Conservation (phyloP, 2,329 filamentous ascomycete species). For the Aspergillus novofumigatus region DNA sequence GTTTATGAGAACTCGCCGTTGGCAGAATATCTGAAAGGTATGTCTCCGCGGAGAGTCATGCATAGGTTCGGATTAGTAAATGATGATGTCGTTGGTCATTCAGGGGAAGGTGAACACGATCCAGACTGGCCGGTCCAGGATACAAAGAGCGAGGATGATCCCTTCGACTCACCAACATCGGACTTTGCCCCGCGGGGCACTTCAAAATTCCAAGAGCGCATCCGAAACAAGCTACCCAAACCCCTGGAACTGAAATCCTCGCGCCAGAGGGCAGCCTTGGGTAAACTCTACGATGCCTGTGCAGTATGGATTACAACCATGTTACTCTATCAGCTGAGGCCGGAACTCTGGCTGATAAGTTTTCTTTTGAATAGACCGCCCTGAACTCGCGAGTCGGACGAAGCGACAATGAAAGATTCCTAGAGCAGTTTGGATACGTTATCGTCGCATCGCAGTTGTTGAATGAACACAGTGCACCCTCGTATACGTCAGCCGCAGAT, state of each 20-base stretch:
- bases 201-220: conserved; percentile 46
- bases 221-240: conserved; percentile 47
- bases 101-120: conserved; percentile 45
- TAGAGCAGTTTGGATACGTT: conserved; percentile 90
- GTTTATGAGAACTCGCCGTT: conserved; percentile 83
- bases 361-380: conserved; percentile 21
- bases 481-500: conserved; percentile 36
- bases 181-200: conserved; percentile 50
- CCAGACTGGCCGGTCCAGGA: conserved; percentile 36
- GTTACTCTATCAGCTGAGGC: neutral
- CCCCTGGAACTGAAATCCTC: conserved; percentile 39
- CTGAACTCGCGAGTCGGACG: conserved; percentile 55
- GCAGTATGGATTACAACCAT: conserved; percentile 35
- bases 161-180: conserved; percentile 23
- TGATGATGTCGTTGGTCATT: conserved; percentile 10
- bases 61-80: neutral
- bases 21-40: conserved; percentile 86
- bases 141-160: conserved; percentile 25
- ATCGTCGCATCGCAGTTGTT: conserved; percentile 89
- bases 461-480: conserved; percentile 53
- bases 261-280: conserved; percentile 29
- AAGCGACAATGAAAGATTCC: conserved; percentile 76
- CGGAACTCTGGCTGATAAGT: neutral
- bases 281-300: conserved; percentile 44
- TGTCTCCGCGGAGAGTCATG: conserved; percentile 22